These are phyloP conservation scores for Stylonectria norvegica DNA, from an alignment of 2,329 filamentous ascomycete species.

Conservation along the genomic window DNA sequence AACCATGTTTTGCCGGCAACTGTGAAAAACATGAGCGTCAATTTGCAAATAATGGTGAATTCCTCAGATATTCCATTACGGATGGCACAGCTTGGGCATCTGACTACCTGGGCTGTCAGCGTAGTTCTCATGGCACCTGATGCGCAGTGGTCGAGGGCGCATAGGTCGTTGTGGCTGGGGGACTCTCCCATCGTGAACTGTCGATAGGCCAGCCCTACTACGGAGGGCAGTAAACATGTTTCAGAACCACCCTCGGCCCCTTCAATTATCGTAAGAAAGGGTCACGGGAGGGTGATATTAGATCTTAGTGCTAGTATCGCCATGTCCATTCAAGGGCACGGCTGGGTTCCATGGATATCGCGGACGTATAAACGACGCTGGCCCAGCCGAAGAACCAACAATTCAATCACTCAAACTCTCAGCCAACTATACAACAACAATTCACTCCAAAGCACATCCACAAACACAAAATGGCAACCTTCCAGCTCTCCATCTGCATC, in stretches of 20 bases:
- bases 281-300: slow-evolving; percentile 6
- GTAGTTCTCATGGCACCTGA: slow-evolving; percentile 6
- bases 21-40: no score
- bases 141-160: slow-evolving; percentile 8
- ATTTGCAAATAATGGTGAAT: no score
- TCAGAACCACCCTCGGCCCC: slow-evolving; percentile 15
- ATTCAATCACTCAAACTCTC: slow-evolving; percentile 1
- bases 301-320: slow-evolving; percentile 9
- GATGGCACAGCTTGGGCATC: no score
- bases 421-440: neutral
- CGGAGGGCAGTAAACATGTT: slow-evolving; percentile 9
- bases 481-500: slow-evolving; percentile 16
- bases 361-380: slow-evolving; percentile 14
- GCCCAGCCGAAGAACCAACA: slow-evolving; percentile 1
- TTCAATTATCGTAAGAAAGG: slow-evolving; percentile 13
- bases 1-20: no score
- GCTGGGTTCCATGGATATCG: slow-evolving; percentile 7
- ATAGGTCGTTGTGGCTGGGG: slow-evolving; percentile 21
- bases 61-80: no score
- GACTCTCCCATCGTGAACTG: slow-evolving; percentile 8
- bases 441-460: neutral
- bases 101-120: no score
- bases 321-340: slow-evolving; percentile 14
- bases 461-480: slow-evolving; percentile 16
- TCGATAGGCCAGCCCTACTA: slow-evolving; percentile 4